These are phyloP conservation scores for Phytopythium delawarense DNA, from an alignment of 352 stramenopile genomes.

Conservation along the genomic window DNA sequence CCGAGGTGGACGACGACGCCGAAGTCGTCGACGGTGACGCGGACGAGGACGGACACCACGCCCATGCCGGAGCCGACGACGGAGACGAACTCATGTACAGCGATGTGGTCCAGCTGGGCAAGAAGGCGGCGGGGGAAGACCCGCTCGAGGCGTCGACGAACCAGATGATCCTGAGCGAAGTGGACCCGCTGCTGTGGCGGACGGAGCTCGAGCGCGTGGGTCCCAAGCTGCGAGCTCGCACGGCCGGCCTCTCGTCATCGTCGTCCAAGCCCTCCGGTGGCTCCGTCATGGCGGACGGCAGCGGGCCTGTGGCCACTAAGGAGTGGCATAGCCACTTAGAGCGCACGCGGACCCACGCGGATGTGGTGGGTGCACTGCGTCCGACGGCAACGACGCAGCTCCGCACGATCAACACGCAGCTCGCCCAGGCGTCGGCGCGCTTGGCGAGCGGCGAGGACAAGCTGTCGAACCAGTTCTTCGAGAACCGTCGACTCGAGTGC, in stretches of 20 bases:
- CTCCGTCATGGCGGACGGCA: conserved; percentile 37
- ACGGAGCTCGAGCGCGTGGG: conserved; percentile 82
- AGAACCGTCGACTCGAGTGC: conserved; percentile 61
- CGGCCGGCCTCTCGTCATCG: conserved; percentile 32
- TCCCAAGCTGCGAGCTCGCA: conserved; percentile 51
- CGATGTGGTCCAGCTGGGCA: conserved; percentile 39
- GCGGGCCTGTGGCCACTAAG: conserved; percentile 22
- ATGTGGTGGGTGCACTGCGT: conserved; percentile 52
- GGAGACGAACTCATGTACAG: conserved; percentile 67
- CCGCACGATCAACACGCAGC: conserved; percentile 48
- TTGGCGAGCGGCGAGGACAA: conserved; percentile 75
- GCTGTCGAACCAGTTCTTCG: conserved; percentile 76
- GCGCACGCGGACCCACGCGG: conserved; percentile 69
- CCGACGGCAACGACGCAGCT: conserved; percentile 55
- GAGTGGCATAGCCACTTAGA: conserved; percentile 83
- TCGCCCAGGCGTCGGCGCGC: conserved; percentile 52
- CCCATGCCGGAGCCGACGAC: conserved; percentile 23
- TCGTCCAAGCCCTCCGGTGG: conserved; percentile 15
- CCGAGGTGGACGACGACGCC: conserved; percentile 63
- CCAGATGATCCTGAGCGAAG: conserved; percentile 83
- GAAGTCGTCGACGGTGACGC: conserved; percentile 51
- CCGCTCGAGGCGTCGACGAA: conserved; percentile 70
- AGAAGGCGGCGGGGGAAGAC: conserved; percentile 25
- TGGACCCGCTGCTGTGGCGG: conserved; percentile 80
- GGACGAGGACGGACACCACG: conserved; percentile 45